These are phyloP conservation scores for Aspergillus proliferans DNA, from an alignment of 2,329 filamentous ascomycete species.

Conservation along the genomic window DNA sequence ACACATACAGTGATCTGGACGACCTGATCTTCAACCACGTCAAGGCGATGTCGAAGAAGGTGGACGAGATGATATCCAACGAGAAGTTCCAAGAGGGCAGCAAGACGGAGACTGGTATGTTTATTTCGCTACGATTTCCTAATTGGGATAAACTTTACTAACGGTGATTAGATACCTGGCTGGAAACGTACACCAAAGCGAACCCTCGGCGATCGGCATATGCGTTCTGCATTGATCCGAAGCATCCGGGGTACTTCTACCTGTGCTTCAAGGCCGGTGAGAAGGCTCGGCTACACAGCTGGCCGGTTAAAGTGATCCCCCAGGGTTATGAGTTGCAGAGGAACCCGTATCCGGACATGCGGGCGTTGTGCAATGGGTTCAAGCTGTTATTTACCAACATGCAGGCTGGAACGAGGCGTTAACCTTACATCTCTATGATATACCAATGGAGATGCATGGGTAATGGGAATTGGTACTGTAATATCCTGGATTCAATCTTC, in stretches of 20 bases:
- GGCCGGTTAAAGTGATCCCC: constrained; percentile 85
- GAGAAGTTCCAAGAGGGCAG: constrained; percentile 87
- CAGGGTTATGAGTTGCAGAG: constrained; percentile 88
- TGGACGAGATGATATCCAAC: constrained; percentile 89
- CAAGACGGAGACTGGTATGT: constrained; percentile 76
- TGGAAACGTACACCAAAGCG: constrained; percentile 90
- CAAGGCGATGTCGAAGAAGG: constrained; percentile 95
- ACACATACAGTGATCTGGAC: constrained; percentile 91
- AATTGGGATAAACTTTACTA: constrained; percentile 1
- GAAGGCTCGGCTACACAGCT: constrained; percentile 64
- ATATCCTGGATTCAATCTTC: constrained; percentile 6
- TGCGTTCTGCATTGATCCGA: constrained; percentile 88
- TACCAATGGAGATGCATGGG: neutral
- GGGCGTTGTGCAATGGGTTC: constrained; percentile 92
- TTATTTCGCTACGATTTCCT: neutral
- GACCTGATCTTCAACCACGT: constrained; percentile 96
- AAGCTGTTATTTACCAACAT: constrained; percentile 74
- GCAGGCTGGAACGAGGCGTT: constrained; percentile 34
- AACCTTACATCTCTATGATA: neutral
- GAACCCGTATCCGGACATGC: constrained; percentile 88
- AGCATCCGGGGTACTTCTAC: constrained; percentile 89
- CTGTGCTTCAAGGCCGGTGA: constrained; percentile 92
- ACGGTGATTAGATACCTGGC: constrained; percentile 69
- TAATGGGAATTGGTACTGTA: constrained; percentile 17
- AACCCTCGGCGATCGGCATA: constrained; percentile 93